Evolutionary conservation across 345 rosid species (phyloP), one percentile per base, ranked within the genome.

Genomic region (Trapa bicornis): DNA sequence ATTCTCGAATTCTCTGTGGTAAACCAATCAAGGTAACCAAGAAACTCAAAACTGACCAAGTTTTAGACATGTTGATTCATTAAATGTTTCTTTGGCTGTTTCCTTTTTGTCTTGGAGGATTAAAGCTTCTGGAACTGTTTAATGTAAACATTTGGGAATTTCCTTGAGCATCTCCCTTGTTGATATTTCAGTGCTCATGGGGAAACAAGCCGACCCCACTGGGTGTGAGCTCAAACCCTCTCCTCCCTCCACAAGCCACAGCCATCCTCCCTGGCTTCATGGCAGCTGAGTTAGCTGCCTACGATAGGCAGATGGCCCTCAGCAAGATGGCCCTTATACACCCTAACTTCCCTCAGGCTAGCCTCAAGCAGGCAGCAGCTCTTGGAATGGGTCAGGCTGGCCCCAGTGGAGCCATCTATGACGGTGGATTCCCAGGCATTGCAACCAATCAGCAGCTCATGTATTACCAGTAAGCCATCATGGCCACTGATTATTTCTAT

Each of bases 161-260:
- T 54, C 35, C 54, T 11, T 54, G 60, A 54, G 35, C 11, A 54
- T 54, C 11, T n/a, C 6, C 1, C 10, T 54, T 22, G 60, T 54
- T n/a, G 33, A 54, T 54, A n/a, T 57, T 69, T 80, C 76, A 89
- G 98, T 93, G 98, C 67, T 90, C 94, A 3, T 92, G 97, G 97
- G 96, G 97, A 53, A 89, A 85, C 81, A 92, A 92, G 74, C 97
- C 96, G 16, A 93, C 98, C 43, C 96, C 90, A 41, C 78, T 90
- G 9, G 94, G 98, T 43, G 80, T 89, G 37, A 84, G 85, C 67
- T 90, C 97, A 66, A 72, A 78, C 57, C 97, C 96, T 29, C 94
- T 92, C 29, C 29, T 22, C 42, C 98, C 97, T 2, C 96, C 87
- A 4, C 96, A 96, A 9, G 78, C 75, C 32, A 84, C 82, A 0